Evolutionary conservation across 495 filamentous ascomycete species (phyloP).

Genomic region (Lasiosphaeria hispida): DNA sequence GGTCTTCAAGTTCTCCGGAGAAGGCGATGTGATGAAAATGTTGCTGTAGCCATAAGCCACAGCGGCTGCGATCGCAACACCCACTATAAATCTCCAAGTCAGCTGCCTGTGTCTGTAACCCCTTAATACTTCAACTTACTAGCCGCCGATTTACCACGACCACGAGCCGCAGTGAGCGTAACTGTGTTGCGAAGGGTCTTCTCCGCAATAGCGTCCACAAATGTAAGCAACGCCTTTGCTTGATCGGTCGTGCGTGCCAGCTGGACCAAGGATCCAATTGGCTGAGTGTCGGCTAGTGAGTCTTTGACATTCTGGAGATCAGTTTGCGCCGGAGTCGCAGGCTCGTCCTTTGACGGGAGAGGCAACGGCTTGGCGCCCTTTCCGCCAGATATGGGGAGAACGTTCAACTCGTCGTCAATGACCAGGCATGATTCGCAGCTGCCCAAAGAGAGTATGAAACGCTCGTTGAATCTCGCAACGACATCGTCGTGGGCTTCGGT

Average conservation of each 20-base stretch:
- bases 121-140: not conserved
- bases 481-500: slow-evolving; percentile 98
- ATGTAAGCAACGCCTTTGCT: slow-evolving; percentile 89
- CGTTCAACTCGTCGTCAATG: slow-evolving; percentile 96
- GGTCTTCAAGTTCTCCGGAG: slow-evolving; percentile 97
- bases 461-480: slow-evolving; percentile 93
- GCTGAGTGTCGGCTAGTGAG: slow-evolving; percentile 76
- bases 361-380: slow-evolving; percentile 86
- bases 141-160: slow-evolving; percentile 94
- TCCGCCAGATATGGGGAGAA: slow-evolving; percentile 93
- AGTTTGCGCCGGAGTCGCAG: slow-evolving; percentile 61
- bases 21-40: slow-evolving; percentile 98
- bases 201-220: slow-evolving; percentile 94
- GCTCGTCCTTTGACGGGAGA: slow-evolving; percentile 65
- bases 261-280: slow-evolving; percentile 76
- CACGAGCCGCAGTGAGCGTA: slow-evolving; percentile 88
- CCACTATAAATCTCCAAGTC: slow-evolving; percentile 47
- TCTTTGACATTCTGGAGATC: slow-evolving; percentile 89
- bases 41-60: slow-evolving; percentile 97
- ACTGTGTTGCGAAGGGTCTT: slow-evolving; percentile 94
- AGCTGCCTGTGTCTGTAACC: not conserved
- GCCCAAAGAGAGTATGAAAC: slow-evolving; percentile 92
- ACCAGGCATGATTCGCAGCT: slow-evolving; percentile 94
- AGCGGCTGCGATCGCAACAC: slow-evolving; percentile 90
- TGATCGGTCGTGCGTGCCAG: slow-evolving; percentile 91